phyloP scores from a whole-genome alignment of 345 rosid species.

The Populus alba region DNA sequence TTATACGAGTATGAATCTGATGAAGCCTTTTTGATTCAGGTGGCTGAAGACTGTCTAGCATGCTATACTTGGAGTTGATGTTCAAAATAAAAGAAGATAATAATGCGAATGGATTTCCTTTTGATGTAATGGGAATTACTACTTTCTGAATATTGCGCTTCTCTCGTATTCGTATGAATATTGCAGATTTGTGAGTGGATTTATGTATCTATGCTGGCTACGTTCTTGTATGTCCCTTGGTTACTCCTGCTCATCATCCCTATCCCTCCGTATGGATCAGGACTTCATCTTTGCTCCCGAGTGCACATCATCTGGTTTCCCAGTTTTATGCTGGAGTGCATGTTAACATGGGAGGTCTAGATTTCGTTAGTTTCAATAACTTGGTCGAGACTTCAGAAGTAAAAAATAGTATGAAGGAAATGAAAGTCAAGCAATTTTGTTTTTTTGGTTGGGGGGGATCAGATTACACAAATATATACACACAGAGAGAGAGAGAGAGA shows the following conservation, averaged over 20 bases:
- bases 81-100: not conserved
- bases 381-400: not conserved
- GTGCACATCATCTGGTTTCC: not conserved
- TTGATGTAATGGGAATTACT: not conserved
- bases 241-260: not conserved
- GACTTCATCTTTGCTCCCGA: not conserved
- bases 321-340: not conserved
- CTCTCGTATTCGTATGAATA: not conserved
- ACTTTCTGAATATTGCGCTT: not conserved
- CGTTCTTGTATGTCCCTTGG: not conserved
- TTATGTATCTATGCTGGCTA: not conserved
- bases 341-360: not conserved
- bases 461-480: too few relatives aligned
- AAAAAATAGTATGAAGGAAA: not conserved
- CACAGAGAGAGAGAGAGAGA: too few relatives aligned
- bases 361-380: not conserved
- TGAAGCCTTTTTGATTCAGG: conserved; percentile 3
- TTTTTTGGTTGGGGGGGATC: not conserved
- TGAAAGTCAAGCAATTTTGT: not conserved
- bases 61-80: conserved; percentile 3
- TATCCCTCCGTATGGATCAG: not conserved
- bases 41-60: not conserved
- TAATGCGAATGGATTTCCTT: not conserved
- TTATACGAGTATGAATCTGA: not conserved
- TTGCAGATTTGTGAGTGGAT: not conserved